Percentiles rank a stretch among this genome's conserved stretches.
These are phyloP conservation scores for Epithele typhae DNA, from an alignment of 768 basidiomycete species.

Conservation along the genomic window DNA sequence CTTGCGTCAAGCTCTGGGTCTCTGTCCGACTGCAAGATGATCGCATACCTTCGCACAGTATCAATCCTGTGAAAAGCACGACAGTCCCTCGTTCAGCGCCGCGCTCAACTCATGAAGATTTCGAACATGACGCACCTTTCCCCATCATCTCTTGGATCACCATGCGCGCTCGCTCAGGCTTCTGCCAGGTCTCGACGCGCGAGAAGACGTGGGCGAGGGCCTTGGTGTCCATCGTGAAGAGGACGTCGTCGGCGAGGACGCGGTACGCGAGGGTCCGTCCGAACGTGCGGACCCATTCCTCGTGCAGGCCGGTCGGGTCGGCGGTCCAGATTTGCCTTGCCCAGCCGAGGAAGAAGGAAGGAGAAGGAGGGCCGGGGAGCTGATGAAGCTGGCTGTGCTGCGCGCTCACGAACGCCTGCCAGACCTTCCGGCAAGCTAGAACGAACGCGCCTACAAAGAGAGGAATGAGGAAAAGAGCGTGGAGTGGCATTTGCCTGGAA, in stretches of 20 bases:
- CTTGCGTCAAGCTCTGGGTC: neutral
- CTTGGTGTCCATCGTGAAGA: constrained; percentile 42
- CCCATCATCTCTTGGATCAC: constrained; percentile 40
- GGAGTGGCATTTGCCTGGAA: too few species aligned
- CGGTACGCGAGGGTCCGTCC: constrained; percentile 2
- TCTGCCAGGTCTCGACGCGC: constrained; percentile 53
- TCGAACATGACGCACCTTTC: constrained; percentile 27
- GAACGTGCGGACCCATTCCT: neutral
- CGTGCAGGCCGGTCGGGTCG: constrained; percentile 4
- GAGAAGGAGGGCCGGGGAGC: constrained; percentile 7
- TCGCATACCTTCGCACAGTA: constrained; percentile 31
- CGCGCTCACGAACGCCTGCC: too few species aligned
- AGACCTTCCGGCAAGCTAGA: too few species aligned
- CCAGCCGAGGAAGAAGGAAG: constrained; percentile 1
- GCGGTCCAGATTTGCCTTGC: constrained; percentile 1
- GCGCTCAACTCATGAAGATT: neutral
- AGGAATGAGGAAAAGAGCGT: too few species aligned
- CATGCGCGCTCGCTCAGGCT: constrained; percentile 39
- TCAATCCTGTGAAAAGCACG: constrained; percentile 46
- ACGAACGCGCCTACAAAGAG: too few species aligned
- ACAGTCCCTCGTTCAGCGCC: neutral
- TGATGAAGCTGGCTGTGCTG: too few species aligned
- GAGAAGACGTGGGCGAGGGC: constrained; percentile 63
- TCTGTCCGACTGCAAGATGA: neutral
- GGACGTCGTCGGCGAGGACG: neutral